Evolutionary conservation across 192 early-diverging fungal genomes (phyloP).

Genomic region (Backusella westeae): DNA sequence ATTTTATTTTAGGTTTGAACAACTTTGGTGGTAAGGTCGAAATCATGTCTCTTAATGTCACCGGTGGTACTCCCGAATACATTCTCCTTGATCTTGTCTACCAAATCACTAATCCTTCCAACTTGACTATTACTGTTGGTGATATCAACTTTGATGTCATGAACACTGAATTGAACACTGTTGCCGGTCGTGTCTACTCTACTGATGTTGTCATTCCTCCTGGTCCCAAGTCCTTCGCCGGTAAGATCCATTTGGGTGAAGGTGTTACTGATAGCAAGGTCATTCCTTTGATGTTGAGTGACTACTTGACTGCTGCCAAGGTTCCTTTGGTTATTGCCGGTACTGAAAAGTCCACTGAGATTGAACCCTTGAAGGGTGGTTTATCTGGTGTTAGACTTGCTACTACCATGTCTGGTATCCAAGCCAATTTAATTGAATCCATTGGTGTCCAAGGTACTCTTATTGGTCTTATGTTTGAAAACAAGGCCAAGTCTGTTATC

Average conservation of each 20-base stretch:
- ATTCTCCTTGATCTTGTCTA: neutral
- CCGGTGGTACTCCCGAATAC: constrained; percentile 1
- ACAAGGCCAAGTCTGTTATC: constrained; percentile 10
- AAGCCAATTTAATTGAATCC: constrained; percentile 36
- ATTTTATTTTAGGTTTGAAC: constrained; percentile 20
- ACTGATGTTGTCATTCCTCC: constrained; percentile 42
- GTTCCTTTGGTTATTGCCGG: constrained; percentile 41
- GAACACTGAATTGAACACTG: constrained; percentile 23
- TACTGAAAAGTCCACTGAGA: constrained; percentile 29
- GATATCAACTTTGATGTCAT: constrained; percentile 42
- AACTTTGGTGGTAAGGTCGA: constrained; percentile 37
- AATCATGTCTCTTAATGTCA: constrained; percentile 15
- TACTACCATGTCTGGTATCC: constrained; percentile 44
- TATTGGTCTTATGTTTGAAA: neutral
- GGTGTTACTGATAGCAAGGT: constrained; percentile 22
- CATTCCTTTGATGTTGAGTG: constrained; percentile 33
- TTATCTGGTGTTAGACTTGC: constrained; percentile 39
- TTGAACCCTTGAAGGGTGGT: constrained; percentile 44
- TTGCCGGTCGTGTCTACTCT: constrained; percentile 45
- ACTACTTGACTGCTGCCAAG: constrained; percentile 40
- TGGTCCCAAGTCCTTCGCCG: constrained; percentile 43
- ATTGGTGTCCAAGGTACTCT: constrained; percentile 15
- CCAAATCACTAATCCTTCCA: constrained; percentile 45
- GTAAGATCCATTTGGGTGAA: constrained; percentile 39
- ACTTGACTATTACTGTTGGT: constrained; percentile 49